Evolutionary conservation across 2,329 filamentous ascomycete species (phyloP).

Genomic region (Trichophyton schoenleinii): DNA sequence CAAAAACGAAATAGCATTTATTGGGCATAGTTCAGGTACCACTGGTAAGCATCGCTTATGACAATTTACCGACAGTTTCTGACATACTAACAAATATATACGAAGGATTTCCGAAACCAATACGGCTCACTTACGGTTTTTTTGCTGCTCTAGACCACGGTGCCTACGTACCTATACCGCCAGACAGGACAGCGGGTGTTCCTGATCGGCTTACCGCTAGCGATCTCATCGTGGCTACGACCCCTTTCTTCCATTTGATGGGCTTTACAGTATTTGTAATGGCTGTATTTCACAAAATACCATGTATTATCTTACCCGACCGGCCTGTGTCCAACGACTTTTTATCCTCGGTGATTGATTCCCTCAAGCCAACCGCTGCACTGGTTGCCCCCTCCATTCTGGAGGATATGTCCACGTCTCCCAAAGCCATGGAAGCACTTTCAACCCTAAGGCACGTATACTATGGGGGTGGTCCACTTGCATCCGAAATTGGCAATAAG

Average conservation of each 20-base stretch:
- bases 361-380: slow-evolving; percentile 13
- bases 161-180: slow-evolving; percentile 11
- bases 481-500: slow-evolving; percentile 13
- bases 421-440: slow-evolving; percentile 13
- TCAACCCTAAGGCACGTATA: slow-evolving; percentile 11
- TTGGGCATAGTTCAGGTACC: neutral
- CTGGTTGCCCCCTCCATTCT: slow-evolving; percentile 18
- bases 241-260: slow-evolving; percentile 22
- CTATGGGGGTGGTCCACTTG: slow-evolving; percentile 17
- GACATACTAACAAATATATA: neutral
- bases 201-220: slow-evolving; percentile 7
- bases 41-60: neutral
- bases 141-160: slow-evolving; percentile 13
- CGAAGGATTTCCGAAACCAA: slow-evolving; percentile 18
- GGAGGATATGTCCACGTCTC: slow-evolving; percentile 18
- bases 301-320: slow-evolving; percentile 17
- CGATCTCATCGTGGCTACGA: slow-evolving; percentile 14
- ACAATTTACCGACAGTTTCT: neutral
- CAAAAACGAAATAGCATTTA: neutral
- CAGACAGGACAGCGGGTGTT: slow-evolving; percentile 11
- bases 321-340: slow-evolving; percentile 18
- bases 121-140: slow-evolving; percentile 18
- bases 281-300: slow-evolving; percentile 15
- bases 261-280: slow-evolving; percentile 14
- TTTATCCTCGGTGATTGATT: slow-evolving; percentile 15